Evolutionary conservation across 2,329 filamentous ascomycete genomes (phyloP), one percentile per base, ranked within the genome.

Genomic region (Cladosporium cucumerinum): DNA sequence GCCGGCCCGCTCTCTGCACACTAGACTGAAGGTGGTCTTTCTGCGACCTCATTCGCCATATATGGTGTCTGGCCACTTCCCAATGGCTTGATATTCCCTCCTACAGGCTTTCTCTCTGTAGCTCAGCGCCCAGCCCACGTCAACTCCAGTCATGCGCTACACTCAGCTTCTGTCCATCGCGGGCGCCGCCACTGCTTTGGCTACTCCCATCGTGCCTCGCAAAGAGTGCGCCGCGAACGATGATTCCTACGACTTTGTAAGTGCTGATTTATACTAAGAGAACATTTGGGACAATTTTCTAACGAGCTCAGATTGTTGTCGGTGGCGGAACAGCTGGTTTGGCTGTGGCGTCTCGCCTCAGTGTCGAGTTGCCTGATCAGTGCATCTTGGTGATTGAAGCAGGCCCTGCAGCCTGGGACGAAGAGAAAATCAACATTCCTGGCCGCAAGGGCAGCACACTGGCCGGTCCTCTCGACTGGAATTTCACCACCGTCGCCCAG

Each of bases 401-500:
- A 16, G 71, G 71, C 6, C 66, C 69, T 23, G 62, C 66, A 11
- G 66, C 61, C 12, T 66, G 52, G 18, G 52, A 68, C n/a, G 66
- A 70, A 1, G 61, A 52, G 21, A 64, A 62, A 21, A 70, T 73
- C 60, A 68, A 69, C 48, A 67, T 71, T n/a, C 71, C 71, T n/a
- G 70, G 70, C 32, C 61, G 63, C 49, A 71, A 71, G 34, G 69
- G 70, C 14, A 64, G 57, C 32, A 69, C 69, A 1, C 59, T 73
- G 5, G 69, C 69, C 3, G 67, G 64, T 7, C 57, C 55, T 2
- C 69, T 67, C 36, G 71, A 81, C 64, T 81, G 78, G 78, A 82
- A 82, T 70, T 78, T 82, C 58, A 81, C 80, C 0, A 59, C 54
- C 16, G 43, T 58, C 14, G 62, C 62, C 8, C 62, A 64, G 55